Percentiles rank a stretch among this genome's conserved stretches.
Evolutionary conservation across 2,329 filamentous ascomycete genomes (phyloP).

Genomic region (Fusarium burgessii): DNA sequence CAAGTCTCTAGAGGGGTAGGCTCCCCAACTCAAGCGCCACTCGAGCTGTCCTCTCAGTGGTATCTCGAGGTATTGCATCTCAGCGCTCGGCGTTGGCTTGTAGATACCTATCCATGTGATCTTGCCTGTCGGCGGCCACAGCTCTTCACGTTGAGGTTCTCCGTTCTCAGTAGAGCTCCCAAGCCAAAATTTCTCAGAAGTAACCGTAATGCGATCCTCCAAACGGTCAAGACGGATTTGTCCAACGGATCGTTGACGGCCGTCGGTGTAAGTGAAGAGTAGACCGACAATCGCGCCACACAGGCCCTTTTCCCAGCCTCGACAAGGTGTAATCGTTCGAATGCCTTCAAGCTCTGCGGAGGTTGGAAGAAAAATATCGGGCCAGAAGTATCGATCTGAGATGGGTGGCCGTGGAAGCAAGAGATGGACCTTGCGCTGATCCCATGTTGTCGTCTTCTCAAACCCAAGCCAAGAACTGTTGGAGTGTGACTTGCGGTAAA

Average conservation of each 20-base stretch:
- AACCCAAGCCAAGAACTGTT: rapidly evolving
- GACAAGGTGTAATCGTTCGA: background rate
- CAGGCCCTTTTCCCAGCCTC: rapidly evolving
- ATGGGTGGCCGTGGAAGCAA: background rate
- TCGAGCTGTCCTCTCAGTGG: background rate
- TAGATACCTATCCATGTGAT: background rate
- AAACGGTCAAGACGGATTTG: background rate
- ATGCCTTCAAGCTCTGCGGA: background rate
- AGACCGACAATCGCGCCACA: background rate
- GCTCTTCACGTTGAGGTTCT: too few species aligned
- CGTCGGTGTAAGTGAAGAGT: background rate
- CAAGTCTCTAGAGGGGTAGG: too few species aligned
- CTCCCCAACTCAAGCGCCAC: background rate
- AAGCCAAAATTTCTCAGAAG: background rate
- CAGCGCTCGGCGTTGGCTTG: background rate
- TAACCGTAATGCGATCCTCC: background rate
- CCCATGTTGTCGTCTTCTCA: background rate
- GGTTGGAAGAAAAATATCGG: background rate
- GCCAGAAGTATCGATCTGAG: background rate
- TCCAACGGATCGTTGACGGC: background rate
- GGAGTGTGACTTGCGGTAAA: background rate
- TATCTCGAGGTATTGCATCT: background rate
- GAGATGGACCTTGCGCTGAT: background rate
- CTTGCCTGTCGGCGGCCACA: rapidly evolving
- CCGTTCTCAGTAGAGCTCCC: background rate